phyloP scores from a whole-genome alignment of 2,329 filamentous ascomycete genomes.

The Diplocarpon mali region DNA sequence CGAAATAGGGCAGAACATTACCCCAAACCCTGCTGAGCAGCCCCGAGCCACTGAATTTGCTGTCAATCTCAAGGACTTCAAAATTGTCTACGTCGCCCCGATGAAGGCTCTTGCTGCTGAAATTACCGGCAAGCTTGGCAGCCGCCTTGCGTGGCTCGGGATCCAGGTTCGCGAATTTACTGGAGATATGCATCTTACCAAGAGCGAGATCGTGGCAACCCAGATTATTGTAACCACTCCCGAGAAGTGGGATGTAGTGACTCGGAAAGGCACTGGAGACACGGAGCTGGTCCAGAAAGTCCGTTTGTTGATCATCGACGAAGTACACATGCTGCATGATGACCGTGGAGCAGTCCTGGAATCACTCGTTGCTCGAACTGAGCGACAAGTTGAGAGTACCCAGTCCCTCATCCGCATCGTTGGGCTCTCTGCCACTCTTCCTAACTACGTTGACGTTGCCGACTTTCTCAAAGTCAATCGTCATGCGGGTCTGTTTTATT shows the following conservation, averaged over 20 bases:
- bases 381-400: conserved; percentile 94
- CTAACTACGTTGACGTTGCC: conserved; percentile 93
- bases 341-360: conserved; percentile 93
- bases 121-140: conserved; percentile 88
- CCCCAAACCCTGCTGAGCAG: conserved; percentile 68
- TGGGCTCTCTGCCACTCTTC: conserved; percentile 86
- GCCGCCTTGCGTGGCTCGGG: conserved; percentile 85
- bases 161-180: conserved; percentile 89
- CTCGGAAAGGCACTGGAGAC: conserved; percentile 90
- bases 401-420: conserved; percentile 95
- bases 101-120: conserved; percentile 98
- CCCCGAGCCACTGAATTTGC: conserved; percentile 65
- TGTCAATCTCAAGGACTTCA: conserved; percentile 81
- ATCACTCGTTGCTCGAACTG: conserved; percentile 86
- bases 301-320: conserved; percentile 89
- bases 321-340: conserved; percentile 99
- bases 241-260: conserved; percentile 99
- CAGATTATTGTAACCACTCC: conserved; percentile 98
- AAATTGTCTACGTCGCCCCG: conserved; percentile 95
- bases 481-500: conserved; percentile 88
- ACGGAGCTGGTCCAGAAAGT: conserved; percentile 98
- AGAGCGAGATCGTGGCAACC: conserved; percentile 87
- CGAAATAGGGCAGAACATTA: conserved; percentile 73
- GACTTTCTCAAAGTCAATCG: conserved; percentile 96
- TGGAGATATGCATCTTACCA: conserved; percentile 97